phyloP scores from a whole-genome alignment of 768 basidiomycete genomes.

The Lanmaoa rubissima region DNA sequence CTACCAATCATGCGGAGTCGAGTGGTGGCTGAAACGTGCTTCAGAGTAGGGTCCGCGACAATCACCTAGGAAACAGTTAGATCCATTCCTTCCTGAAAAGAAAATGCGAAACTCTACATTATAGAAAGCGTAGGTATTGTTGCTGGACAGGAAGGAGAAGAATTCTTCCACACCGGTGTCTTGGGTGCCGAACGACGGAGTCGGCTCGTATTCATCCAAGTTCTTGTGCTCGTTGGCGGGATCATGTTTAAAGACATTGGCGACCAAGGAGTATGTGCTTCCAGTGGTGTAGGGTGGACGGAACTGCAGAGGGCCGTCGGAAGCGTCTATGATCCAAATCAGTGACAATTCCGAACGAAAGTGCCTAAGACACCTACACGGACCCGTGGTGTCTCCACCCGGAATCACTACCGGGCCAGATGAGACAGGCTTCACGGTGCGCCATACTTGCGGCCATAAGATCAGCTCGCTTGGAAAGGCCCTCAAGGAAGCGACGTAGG shows the following conservation, averaged over 20 bases:
- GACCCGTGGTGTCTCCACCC: background rate
- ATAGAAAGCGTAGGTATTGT: constrained; percentile 1
- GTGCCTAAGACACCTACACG: background rate
- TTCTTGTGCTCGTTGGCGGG: background rate
- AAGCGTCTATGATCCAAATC: background rate
- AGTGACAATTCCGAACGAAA: background rate
- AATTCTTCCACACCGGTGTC: background rate
- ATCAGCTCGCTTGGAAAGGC: constrained; percentile 5
- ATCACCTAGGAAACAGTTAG: background rate
- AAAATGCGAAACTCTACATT: background rate
- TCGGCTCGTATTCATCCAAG: background rate
- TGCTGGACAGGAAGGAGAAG: background rate
- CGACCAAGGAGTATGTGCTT: constrained; percentile 8
- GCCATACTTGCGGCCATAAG: constrained; percentile 7
- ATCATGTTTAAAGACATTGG: constrained; percentile 1
- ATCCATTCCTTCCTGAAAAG: background rate
- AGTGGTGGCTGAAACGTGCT: constrained; percentile 4
- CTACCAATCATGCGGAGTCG: constrained; percentile 7
- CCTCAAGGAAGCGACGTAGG: constrained; percentile 1
- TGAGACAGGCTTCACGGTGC: background rate
- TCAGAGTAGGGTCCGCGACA: constrained; percentile 10
- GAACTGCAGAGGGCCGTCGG: background rate
- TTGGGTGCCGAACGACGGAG: background rate
- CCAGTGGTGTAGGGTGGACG: constrained; percentile 6
- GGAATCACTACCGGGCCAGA: background rate